These are phyloP conservation scores for Pseudoperonospora humuli DNA, from an alignment of 352 stramenopile species.

Conservation along the genomic window DNA sequence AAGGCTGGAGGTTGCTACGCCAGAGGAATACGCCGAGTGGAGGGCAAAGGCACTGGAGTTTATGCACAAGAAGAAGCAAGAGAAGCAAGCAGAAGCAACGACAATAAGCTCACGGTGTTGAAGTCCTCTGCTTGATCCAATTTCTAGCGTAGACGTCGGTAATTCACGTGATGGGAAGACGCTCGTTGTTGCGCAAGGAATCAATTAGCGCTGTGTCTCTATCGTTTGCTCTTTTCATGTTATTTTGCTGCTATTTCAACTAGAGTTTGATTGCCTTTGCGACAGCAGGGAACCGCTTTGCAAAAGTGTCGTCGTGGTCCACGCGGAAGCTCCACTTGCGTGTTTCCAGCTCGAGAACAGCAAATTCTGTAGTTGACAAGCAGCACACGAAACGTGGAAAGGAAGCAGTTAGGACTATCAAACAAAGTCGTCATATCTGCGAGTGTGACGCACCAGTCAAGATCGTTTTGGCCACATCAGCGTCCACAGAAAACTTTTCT, in stretches of 20 bases:
- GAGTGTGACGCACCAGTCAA: constrained; percentile 27
- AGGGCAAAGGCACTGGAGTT: constrained; percentile 21
- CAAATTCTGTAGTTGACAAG: constrained; percentile 30
- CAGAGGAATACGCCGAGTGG: constrained; percentile 29
- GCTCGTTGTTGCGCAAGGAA: too few species aligned
- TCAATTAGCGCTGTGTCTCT: too few species aligned
- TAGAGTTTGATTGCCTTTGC: constrained; percentile 47
- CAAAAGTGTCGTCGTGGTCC: constrained; percentile 39
- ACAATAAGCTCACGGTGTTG: constrained; percentile 2
- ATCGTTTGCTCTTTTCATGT: constrained; percentile 6
- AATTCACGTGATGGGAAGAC: too few species aligned
- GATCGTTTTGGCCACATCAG: constrained; percentile 37
- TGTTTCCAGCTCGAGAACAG: constrained; percentile 31
- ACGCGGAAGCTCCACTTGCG: constrained; percentile 51
- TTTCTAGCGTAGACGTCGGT: too few species aligned
- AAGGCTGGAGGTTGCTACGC: constrained; percentile 6
- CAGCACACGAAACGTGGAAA: background rate
- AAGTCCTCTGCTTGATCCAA: too few species aligned
- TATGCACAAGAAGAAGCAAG: constrained; percentile 23
- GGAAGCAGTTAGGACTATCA: constrained; percentile 2
- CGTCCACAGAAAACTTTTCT: constrained; percentile 33
- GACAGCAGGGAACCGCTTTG: constrained; percentile 37
- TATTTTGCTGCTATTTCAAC: background rate
- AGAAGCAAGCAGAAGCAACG: constrained; percentile 2
- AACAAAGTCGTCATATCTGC: background rate